These are phyloP conservation scores for Hyaloperonospora brassicae DNA, from an alignment of 352 stramenopile species.

Conservation along the genomic window DNA sequence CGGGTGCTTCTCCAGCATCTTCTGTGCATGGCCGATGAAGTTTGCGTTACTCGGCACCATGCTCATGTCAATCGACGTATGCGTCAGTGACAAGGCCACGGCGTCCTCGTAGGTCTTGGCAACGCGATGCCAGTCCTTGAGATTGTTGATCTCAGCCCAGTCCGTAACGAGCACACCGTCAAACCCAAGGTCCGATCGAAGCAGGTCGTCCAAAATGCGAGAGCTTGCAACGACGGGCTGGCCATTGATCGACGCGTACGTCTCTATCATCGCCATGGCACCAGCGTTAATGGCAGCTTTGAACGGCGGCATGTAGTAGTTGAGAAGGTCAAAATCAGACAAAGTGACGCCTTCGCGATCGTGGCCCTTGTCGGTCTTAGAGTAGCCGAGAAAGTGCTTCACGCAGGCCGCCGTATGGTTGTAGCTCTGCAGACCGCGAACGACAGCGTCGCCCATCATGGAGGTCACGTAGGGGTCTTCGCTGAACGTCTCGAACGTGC, in stretches of 20 bases:
- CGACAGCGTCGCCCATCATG: slow-evolving; percentile 48
- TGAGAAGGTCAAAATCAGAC: slow-evolving; percentile 52
- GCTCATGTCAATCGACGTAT: slow-evolving; percentile 85
- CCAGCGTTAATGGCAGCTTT: slow-evolving; percentile 57
- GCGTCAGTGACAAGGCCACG: slow-evolving; percentile 42
- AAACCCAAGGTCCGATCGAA: slow-evolving; percentile 70
- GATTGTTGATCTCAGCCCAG: slow-evolving; percentile 86
- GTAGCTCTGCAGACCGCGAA: slow-evolving; percentile 62
- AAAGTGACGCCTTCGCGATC: slow-evolving; percentile 9
- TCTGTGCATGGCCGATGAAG: slow-evolving; percentile 38
- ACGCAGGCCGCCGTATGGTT: slow-evolving; percentile 58
- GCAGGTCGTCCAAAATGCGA: slow-evolving; percentile 53
- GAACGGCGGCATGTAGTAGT: slow-evolving; percentile 76
- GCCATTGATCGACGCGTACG: slow-evolving; percentile 85
- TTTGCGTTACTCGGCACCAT: slow-evolving; percentile 55
- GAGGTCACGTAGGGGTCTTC: slow-evolving; percentile 75
- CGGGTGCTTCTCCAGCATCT: slow-evolving; percentile 31
- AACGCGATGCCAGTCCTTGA: slow-evolving; percentile 51
- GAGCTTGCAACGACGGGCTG: slow-evolving; percentile 75
- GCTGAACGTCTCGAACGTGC: slow-evolving; percentile 88
- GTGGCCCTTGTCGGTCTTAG: slow-evolving; percentile 13
- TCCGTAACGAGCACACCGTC: slow-evolving; percentile 84
- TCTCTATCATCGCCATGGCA: slow-evolving; percentile 75
- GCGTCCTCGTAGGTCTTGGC: slow-evolving; percentile 35
- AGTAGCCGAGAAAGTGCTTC: slow-evolving; percentile 80